Evolutionary conservation across 106 monocot species (phyloP).

Genomic region (Dendrobium nobile): DNA sequence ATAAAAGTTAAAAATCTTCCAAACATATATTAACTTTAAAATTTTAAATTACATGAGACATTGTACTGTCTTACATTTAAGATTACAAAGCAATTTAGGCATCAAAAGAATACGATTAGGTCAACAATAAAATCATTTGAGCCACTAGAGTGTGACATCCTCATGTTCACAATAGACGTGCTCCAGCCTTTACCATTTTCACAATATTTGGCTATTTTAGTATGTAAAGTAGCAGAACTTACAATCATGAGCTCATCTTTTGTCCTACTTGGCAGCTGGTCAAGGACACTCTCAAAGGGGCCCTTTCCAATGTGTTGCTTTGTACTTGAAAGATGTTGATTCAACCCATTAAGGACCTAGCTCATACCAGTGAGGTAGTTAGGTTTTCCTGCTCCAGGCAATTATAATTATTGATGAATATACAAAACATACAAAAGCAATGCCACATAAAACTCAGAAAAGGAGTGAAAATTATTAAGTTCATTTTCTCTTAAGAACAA

Average conservation of each 20-base stretch:
- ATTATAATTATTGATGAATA: slow-evolving; percentile 40
- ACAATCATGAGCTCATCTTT: slow-evolving; percentile 89
- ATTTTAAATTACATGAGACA: neutral
- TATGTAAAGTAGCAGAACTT: slow-evolving; percentile 19
- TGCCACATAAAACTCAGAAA: slow-evolving; percentile 1
- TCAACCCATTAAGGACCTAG: slow-evolving; percentile 88
- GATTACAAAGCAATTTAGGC: neutral
- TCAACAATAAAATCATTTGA: neutral
- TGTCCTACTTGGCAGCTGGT: slow-evolving; percentile 50
- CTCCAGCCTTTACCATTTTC: neutral
- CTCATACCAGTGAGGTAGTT: slow-evolving; percentile 62
- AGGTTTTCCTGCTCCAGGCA: slow-evolving; percentile 66
- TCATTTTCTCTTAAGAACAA: neutral
- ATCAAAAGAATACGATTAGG: neutral
- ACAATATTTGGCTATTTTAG: neutral
- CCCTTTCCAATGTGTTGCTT: slow-evolving; percentile 77
- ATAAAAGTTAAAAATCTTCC: no score
- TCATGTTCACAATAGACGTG: neutral
- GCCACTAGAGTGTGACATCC: neutral
- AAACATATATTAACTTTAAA: no score
- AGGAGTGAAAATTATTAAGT: neutral
- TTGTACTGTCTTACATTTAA: neutral
- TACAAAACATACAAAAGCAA: slow-evolving; percentile 2
- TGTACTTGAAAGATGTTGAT: slow-evolving; percentile 79
- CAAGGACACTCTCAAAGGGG: slow-evolving; percentile 70